Evolutionary conservation across 768 basidiomycete species (phyloP).

Genomic region (Termitomyces sp.): DNA sequence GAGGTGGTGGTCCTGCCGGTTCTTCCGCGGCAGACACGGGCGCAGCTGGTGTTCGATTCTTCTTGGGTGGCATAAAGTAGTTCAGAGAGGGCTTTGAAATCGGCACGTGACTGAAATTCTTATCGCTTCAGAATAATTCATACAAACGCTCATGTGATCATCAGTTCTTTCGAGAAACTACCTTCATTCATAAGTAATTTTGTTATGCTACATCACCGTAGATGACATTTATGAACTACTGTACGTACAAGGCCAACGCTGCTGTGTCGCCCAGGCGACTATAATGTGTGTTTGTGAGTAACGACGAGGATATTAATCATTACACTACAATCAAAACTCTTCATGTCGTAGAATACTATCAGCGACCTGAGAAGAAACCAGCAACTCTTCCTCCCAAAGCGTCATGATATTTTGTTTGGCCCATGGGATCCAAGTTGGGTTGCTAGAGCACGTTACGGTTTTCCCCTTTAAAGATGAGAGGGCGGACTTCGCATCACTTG

Average conservation of each 20-base stretch:
- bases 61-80: conserved; percentile 22
- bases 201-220: not conserved
- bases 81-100: too few relatives aligned
- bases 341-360: conserved; percentile 37
- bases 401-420: conserved; percentile 29
- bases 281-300: too few relatives aligned
- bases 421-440: conserved; percentile 7
- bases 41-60: conserved; percentile 13
- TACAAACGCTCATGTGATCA: too few relatives aligned
- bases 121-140: too few relatives aligned
- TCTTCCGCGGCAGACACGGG: conserved; percentile 18
- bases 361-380: conserved; percentile 44
- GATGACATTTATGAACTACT: not conserved
- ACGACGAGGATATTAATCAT: too few relatives aligned
- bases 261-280: too few relatives aligned
- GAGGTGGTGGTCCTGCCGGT: conserved; percentile 28
- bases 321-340: conserved; percentile 33
- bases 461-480: not conserved
- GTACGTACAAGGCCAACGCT: not conserved
- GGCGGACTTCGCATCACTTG: conserved; percentile 8
- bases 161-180: too few relatives aligned
- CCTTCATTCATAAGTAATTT: too few relatives aligned
- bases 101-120: conserved; percentile 10
- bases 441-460: not conserved
- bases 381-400: conserved; percentile 59